Evolutionary conservation across 23 red algal genomes (phyloP), one percentile per base, ranked within the genome.

Genomic region (Gracilaria caudata): DNA sequence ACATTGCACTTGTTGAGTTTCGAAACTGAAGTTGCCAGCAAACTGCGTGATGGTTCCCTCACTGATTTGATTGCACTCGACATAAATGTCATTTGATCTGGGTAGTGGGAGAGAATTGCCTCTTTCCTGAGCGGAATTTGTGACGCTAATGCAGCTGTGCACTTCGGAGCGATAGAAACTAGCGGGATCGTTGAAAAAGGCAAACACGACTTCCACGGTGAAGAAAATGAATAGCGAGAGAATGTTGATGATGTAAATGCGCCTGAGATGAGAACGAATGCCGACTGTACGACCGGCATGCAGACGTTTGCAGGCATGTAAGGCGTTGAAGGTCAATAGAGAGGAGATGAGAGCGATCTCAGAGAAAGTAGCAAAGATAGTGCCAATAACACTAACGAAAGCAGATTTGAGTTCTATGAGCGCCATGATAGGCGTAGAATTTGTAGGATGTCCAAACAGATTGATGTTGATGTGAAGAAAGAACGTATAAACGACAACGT

Each of bases 331-430:
- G 17, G n/a, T 24, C 4, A 57, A 57, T 24, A 57, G 54, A 57
- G n/a, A 57, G 54, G 54, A 57, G 14, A 57, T 19, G 14, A 57
- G 54, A 57, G 54, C 54, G 54, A 57, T 19, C n/a, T 57, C 54
- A 19, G 54, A 19, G 14, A 57, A 16, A 7, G 54, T 57, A 24
- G 54, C 14, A 7, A 57, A 24, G 17, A 24, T 57, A 24, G 54
- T 57, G 54, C 14, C 54, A 24, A 57, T 57, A 19, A 57, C n/a
- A 57, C 54, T 57, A 19, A 57, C 54, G 54, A 57, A 57, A 57
- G 54, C 7, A 20, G 54, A 19, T 20, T 57, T 57, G 4, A 57
- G 54, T 24, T 24, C 17, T 5, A 57, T 57, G 54, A 57, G 54
- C 54, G 19, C 54, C 54, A 57, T 45, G 41, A 10, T 10, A 45